These are phyloP conservation scores for Neltuma alba DNA, from an alignment of 306 rosid species.

Conservation along the genomic window DNA sequence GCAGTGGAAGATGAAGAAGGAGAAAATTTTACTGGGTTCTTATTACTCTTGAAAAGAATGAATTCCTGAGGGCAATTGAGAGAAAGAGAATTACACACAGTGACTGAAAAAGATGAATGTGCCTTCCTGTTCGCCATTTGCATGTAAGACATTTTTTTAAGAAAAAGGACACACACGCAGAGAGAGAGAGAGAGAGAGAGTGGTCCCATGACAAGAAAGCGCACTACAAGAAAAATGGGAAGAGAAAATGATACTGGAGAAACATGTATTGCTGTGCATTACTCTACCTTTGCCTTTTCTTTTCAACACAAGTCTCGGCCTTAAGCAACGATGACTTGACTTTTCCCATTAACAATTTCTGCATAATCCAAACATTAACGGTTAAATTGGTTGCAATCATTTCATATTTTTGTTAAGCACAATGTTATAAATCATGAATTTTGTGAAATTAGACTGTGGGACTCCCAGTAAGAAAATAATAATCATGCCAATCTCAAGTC, in stretches of 20 bases:
- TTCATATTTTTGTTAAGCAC: too few species aligned
- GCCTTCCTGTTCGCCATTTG: slow-evolving; percentile 38
- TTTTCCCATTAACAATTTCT: slow-evolving; percentile 30
- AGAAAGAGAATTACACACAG: slow-evolving; percentile 17
- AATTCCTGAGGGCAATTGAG: slow-evolving; percentile 7
- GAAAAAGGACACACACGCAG: background rate
- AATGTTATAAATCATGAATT: too few species aligned
- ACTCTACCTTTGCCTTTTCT: background rate
- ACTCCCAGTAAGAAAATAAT: too few species aligned
- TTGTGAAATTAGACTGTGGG: too few species aligned
- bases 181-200: background rate
- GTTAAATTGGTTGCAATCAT: background rate
- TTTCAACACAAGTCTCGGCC: slow-evolving; percentile 26
- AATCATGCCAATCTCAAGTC: too few species aligned
- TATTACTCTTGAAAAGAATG: slow-evolving; percentile 1
- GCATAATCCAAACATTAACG: slow-evolving; percentile 33
- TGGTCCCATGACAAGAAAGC: slow-evolving; percentile 63
- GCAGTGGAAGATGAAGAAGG: slow-evolving; percentile 28
- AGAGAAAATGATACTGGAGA: background rate
- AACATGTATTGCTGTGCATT: slow-evolving; percentile 11
- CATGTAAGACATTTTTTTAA: slow-evolving; percentile 64
- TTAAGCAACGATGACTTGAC: slow-evolving; percentile 57
- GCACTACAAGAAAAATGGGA: slow-evolving; percentile 43
- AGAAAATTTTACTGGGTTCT: slow-evolving; percentile 12
- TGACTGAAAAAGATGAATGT: slow-evolving; percentile 37